Evolutionary conservation across 2,329 filamentous ascomycete species (phyloP).

Genomic region (Acrodontium crateriforme): DNA sequence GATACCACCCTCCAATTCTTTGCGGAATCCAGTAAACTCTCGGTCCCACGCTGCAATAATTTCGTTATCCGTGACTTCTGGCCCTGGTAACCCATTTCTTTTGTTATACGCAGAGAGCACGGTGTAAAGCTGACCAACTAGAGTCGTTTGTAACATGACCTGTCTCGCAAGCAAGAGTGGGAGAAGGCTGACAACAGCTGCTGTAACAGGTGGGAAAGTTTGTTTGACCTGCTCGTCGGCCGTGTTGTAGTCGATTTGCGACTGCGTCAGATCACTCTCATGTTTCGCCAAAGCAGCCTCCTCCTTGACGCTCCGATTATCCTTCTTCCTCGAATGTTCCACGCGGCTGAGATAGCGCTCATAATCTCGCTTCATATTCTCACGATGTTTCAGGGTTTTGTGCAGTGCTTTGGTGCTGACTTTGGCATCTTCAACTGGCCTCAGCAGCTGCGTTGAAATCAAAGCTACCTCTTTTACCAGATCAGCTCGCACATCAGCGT

Average conservation of each 20-base stretch:
- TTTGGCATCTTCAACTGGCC: conserved; percentile 55
- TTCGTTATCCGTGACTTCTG: conserved; percentile 57
- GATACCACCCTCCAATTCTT: conserved; percentile 51
- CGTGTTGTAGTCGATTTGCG: conserved; percentile 55
- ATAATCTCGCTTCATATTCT: conserved; percentile 69
- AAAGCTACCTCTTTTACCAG: conserved; percentile 55
- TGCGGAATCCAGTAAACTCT: conserved; percentile 48
- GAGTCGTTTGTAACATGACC: conserved; percentile 61
- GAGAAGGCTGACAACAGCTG: conserved; percentile 58
- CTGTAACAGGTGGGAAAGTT: conserved; percentile 57
- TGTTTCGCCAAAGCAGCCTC: conserved; percentile 57
- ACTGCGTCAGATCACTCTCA: conserved; percentile 52
- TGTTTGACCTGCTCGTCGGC: conserved; percentile 62
- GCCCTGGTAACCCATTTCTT: conserved; percentile 54
- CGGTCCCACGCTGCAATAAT: conserved; percentile 54
- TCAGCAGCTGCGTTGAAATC: conserved; percentile 57
- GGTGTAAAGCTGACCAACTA: conserved; percentile 69
- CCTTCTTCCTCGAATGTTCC: conserved; percentile 56
- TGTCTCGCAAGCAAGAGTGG: conserved; percentile 57
- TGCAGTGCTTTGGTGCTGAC: conserved; percentile 57
- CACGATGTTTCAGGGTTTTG: conserved; percentile 73
- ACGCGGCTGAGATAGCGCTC: conserved; percentile 63
- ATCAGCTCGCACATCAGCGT: conserved; percentile 57
- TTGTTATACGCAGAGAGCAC: conserved; percentile 59
- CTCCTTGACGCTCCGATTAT: conserved; percentile 57